Base-by-base conservation (phyloP, 495 filamentous ascomycete species). In the Gamarada debralockiae region DNA sequence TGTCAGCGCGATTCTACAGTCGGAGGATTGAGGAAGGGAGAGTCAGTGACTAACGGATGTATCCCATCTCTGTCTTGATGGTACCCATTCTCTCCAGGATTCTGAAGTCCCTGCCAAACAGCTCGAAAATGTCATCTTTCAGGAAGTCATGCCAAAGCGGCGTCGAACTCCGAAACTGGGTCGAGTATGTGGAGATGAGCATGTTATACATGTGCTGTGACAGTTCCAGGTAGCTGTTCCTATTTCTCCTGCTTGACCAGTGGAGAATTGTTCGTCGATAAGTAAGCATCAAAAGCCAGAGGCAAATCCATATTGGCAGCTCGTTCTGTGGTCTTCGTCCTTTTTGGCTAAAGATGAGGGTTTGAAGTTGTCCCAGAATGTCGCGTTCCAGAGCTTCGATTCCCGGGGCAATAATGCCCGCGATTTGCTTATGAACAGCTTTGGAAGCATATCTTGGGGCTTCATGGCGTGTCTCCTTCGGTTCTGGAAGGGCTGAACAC, bases 241-340 rank as follows among this genome's bases (percentile, higher is more conserved):
- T 4, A 29, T 29, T 29, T 29, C 27, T 4, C 27, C 27, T 29
- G 4, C 15, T 6, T 20, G 40, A 43, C 40, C 40, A 43, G 20
- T 20, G 22, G 5, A 20, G 10, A 43, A 20, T 43, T 2, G 40
- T 22, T 13, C 22, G 15, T 22, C 40, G 40, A 17, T 43, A 43
- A 22, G 40, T 43, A 5, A 43, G 40, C 40, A 43, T 12, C 20
- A 43, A 43, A 17, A 43, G 40, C 40, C 40, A 43, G 8, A 43
- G 20, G 20, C 40, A 43, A 4, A 17, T 43, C 40, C 20, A 43
- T 8, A 22, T 43, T 12, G 40, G 20, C 10, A 43, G 15, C 20
- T 20, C 22, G 20, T 43, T 43, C 22, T 22, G 15, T 20, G 17
- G 9, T 43, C 40, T 17, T 18, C 15, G 40, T 12, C 40, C 40